These are phyloP conservation scores for Mortierella sp. DNA, from an alignment of 371 early-diverging fungal species.

Conservation along the genomic window DNA sequence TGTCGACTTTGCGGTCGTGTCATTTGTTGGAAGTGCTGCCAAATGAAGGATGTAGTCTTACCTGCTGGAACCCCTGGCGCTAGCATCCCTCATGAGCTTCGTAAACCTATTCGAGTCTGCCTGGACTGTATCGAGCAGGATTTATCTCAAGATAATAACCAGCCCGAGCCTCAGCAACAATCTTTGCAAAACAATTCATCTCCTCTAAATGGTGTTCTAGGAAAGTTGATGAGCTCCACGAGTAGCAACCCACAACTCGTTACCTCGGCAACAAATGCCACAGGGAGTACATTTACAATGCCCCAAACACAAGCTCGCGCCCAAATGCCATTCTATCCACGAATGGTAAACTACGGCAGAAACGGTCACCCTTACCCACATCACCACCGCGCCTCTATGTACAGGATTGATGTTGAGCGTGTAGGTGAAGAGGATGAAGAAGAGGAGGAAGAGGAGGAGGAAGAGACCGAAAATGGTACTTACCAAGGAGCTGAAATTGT, in stretches of 20 bases:
- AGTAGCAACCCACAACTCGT: slow-evolving; percentile 19
- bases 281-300: slow-evolving; percentile 25
- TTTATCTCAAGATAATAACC: background rate
- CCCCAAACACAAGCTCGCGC: slow-evolving; percentile 1
- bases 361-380: slow-evolving; percentile 27
- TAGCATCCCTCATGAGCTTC: slow-evolving; percentile 10
- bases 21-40: slow-evolving; percentile 57
- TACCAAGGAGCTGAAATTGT: background rate
- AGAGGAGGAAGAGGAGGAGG: slow-evolving; percentile 18
- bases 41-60: slow-evolving; percentile 47
- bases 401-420: slow-evolving; percentile 51
- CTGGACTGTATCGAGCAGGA: slow-evolving; percentile 55
- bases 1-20: slow-evolving; percentile 57
- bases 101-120: slow-evolving; percentile 46
- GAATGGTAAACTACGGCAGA: slow-evolving; percentile 13
- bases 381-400: slow-evolving; percentile 47
- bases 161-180: slow-evolving; percentile 15
- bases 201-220: slow-evolving; percentile 45
- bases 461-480: background rate
- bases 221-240: slow-evolving; percentile 29
- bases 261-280: slow-evolving; percentile 21
- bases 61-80: background rate
- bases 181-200: slow-evolving; percentile 16
- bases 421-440: slow-evolving; percentile 56
- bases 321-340: slow-evolving; percentile 21